These are phyloP conservation scores for Periconia sp. DNA, from an alignment of 2,329 filamentous ascomycete genomes.

Conservation along the genomic window DNA sequence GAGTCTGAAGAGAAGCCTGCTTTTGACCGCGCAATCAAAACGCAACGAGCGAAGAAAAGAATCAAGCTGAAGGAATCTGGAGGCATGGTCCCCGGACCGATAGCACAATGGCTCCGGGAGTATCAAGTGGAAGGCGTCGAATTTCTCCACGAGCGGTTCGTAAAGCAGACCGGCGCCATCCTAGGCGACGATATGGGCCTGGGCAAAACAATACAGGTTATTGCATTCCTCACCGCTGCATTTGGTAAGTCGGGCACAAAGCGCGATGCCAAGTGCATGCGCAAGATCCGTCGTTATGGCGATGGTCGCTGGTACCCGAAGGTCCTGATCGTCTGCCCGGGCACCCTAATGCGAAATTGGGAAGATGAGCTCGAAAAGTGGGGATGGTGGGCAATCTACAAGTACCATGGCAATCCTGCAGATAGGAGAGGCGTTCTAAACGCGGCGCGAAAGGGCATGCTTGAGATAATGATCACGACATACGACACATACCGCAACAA, in stretches of 20 bases:
- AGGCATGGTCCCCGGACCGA: conserved; percentile 83
- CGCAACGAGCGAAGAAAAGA: conserved; percentile 74
- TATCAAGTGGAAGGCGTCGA: conserved; percentile 87
- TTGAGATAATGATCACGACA: conserved; percentile 94
- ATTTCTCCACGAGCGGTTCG: conserved; percentile 87
- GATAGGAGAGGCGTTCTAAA: conserved; percentile 72
- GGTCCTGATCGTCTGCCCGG: conserved; percentile 86
- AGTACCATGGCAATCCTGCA: conserved; percentile 73
- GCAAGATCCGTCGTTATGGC: conserved; percentile 73
- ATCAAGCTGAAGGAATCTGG: conserved; percentile 76
- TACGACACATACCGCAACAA: conserved; percentile 86
- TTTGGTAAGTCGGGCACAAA: conserved; percentile 95
- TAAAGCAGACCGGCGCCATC: conserved; percentile 89
- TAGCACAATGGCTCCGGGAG: conserved; percentile 88
- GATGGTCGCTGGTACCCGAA: conserved; percentile 77
- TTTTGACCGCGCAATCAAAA: conserved; percentile 66
- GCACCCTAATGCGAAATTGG: conserved; percentile 90
- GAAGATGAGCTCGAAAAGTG: conserved; percentile 82
- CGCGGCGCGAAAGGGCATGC: conserved; percentile 74
- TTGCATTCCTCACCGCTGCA: conserved; percentile 85
- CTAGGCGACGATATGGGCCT: conserved; percentile 97
- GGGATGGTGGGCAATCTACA: conserved; percentile 93
- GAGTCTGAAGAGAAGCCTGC: conserved; percentile 72
- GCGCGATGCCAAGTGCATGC: conserved; percentile 83
- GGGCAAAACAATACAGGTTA: conserved; percentile 96